Evolutionary conservation across 805 yeast genomes (phyloP), one percentile per base, ranked within the genome.

Genomic region (Myxozyma udenii): DNA sequence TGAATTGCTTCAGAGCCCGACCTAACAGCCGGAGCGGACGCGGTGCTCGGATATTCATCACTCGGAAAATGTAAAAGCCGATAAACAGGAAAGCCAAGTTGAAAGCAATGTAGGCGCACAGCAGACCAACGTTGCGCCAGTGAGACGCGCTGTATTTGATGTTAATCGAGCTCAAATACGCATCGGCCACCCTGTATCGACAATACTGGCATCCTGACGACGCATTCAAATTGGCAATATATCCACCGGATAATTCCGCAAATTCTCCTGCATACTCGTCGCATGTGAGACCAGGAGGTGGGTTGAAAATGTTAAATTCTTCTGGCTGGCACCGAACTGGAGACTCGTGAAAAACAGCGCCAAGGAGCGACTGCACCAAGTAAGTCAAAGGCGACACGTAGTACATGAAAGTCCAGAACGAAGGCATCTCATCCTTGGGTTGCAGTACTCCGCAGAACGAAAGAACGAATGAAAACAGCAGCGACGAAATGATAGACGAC

Each of bases 391-490:
- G 93, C 26, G 86, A 82, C 16, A 74, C 75, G 62, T 84, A 78
- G 77, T 84, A 83, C 89, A 87, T 84, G 66, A 84, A 87, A 35
- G 78, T 80, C 95, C 93, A 86, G 72, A 87, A 86, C 0, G 86
- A 81, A 9, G 93, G 93, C 83, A 85, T 76, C 44, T 73, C 67
- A 2, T 55, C 37, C 4, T 69, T 69, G 11, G 81, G 78, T 61
- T 81, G 86, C 49, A 81, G 71, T 50, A 84, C 84, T 71, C 89
- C 87, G 67, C 85, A 76, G 71, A 85, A 85, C 19, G 81, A 70
- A 48, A 84, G 75, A 60, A 78, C 67, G 62, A 84, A 76, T 28
- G 83, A 71, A 66, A 79, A 77, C 55, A 78, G 68, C 76, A 33
- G 82, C 71, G 66, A 78, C 76, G 57, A 77, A 43, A 84, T 67